Percentiles rank a stretch among this genome's conserved stretches.
phyloP scores from a whole-genome alignment of 768 basidiomycete species.

The Cystobasidium ongulense region DNA sequence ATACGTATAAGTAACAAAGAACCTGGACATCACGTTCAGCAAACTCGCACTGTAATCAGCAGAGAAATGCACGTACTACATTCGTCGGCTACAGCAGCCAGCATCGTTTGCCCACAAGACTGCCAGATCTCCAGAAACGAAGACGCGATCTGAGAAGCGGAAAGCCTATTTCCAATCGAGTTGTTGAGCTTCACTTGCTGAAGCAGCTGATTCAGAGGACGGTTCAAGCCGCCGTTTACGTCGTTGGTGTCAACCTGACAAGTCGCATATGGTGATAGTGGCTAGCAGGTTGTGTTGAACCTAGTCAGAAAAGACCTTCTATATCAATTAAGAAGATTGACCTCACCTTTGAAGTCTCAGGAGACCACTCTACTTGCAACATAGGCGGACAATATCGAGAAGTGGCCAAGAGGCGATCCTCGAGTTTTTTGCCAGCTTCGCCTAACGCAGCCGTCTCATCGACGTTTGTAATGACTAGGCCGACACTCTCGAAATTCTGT shows the following conservation, averaged over 20 bases:
- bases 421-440: background rate
- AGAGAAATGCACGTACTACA: background rate
- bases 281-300: background rate
- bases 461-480: background rate
- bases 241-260: slow-evolving; percentile 8
- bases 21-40: background rate
- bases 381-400: background rate
- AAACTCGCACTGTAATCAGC: background rate
- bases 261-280: background rate
- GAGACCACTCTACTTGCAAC: background rate
- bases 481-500: slow-evolving; percentile 10
- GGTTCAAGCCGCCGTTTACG: background rate
- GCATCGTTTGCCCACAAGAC: background rate
- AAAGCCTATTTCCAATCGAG: background rate
- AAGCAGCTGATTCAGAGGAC: background rate
- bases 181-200: background rate
- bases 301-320: background rate
- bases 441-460: background rate
- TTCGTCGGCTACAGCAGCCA: background rate
- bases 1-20: background rate
- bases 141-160: background rate
- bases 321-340: background rate
- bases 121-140: background rate
- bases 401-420: background rate
- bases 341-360: background rate